Base-by-base conservation (phyloP, 176 grass and related monocot species). In the Panicum miliaceum region DNA sequence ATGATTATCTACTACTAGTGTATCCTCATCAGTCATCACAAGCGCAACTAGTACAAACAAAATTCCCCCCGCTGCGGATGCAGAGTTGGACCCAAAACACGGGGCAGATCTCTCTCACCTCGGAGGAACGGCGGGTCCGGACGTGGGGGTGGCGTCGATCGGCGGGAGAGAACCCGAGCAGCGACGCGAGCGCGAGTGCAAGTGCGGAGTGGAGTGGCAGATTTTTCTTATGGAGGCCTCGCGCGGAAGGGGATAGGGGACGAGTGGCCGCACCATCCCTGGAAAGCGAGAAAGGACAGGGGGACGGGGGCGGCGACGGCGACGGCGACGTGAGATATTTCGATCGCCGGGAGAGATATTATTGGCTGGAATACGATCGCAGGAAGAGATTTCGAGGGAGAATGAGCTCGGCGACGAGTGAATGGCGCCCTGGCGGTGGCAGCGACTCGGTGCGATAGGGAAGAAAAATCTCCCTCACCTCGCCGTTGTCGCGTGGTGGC, bases 181-280 rank as follows among this genome's bases (percentile, higher is more conserved):
- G 29, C 26, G 29, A 34, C 61, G 32, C 0, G 45, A 64, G 56
- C 20, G 50, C 47, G 65, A 12, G 0, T 12, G 50, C 37, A 32
- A 11, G 18, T 34, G 15, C 3, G 46, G 54, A 12, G 0, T 25
- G 29, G 80, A 45, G 51, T 23, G 51, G 66, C 6, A 12, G 66
- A 45, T 73, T 52, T 80, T 60, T 34, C 16, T 88, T 89, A 74
- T 84, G 74, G 73, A 66, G 15, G 9, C 37, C 36, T 13, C 2
- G 74, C 8, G 27, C 13, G 48, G 27, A 10, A 47, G 63, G 23
- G 15, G 86, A 79, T 84, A 79, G 87, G 23, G 59, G 58, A 89
- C 48, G 87, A 50, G 81, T 83, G 86, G 80, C 86, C 78, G 66
- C 77, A 18, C 22, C 53, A 60, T 64, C 38, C 78, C 26, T n/a